A percentile compares a stretch with the other conserved stretches of the same genome.
These are phyloP conservation scores for Coemansia sp. DNA, from an alignment of 192 early-diverging fungal genomes.

Conservation along the genomic window DNA sequence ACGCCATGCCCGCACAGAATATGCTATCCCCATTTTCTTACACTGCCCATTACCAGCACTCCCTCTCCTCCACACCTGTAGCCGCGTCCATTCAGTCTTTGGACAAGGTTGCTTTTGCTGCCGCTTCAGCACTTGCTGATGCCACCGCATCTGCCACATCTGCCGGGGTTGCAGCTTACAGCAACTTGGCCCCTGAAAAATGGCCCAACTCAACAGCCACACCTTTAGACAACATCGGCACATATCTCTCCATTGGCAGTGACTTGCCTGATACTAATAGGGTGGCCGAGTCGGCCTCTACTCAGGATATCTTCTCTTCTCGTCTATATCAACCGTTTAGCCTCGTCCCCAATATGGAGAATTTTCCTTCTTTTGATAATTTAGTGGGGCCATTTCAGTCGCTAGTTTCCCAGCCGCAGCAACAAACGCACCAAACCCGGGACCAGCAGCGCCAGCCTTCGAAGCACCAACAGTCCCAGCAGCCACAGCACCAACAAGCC, in stretches of 20 bases:
- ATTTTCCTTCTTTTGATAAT: slow-evolving; percentile 36
- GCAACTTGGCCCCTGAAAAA: slow-evolving; percentile 41
- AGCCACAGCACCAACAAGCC: not conserved
- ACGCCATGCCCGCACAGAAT: slow-evolving; percentile 40
- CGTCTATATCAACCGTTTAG: slow-evolving; percentile 22
- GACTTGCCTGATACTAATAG: slow-evolving; percentile 26
- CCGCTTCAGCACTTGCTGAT: slow-evolving; percentile 29
- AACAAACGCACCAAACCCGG: slow-evolving; percentile 11
- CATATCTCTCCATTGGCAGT: not conserved
- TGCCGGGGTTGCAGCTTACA: slow-evolving; percentile 25
- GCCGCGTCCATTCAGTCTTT: slow-evolving; percentile 15
- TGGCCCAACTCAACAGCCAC: slow-evolving; percentile 25
- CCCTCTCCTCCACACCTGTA: slow-evolving; percentile 1
- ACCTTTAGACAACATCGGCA: slow-evolving; percentile 2
- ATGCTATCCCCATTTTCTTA: slow-evolving; percentile 5
- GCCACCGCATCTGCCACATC: slow-evolving; percentile 39
- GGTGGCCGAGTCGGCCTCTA: slow-evolving; percentile 5
- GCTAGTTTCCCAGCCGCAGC: slow-evolving; percentile 7
- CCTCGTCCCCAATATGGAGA: slow-evolving; percentile 38
- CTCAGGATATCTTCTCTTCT: slow-evolving; percentile 27
- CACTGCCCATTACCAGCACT: not conserved
- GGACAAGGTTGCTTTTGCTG: slow-evolving; percentile 11
- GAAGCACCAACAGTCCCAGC: not conserved
- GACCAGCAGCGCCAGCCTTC: slow-evolving; percentile 5
- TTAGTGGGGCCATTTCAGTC: slow-evolving; percentile 27